These are phyloP conservation scores for Colletotrichum nymphaeae DNA, from an alignment of 2,329 filamentous ascomycete species.

Conservation along the genomic window DNA sequence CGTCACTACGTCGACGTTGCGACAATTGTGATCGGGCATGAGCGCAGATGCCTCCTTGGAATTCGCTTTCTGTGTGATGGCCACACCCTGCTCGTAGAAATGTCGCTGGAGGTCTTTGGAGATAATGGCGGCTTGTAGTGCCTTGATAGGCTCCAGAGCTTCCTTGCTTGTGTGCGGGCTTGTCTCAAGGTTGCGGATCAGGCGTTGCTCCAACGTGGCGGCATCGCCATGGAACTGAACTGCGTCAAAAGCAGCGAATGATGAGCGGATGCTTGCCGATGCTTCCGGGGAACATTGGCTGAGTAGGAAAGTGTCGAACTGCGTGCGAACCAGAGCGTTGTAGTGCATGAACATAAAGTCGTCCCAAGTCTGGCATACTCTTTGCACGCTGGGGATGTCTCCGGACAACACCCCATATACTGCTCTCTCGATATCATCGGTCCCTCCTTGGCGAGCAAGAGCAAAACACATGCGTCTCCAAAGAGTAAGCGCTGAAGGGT, in stretches of 20 bases:
- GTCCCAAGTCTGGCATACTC: constrained; percentile 83
- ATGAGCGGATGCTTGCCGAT: constrained; percentile 64
- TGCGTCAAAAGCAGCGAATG: constrained; percentile 73
- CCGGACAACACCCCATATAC: constrained; percentile 93
- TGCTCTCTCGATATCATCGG: constrained; percentile 84
- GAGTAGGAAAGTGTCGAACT: constrained; percentile 80
- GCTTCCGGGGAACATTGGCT: constrained; percentile 64
- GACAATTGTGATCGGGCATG: constrained; percentile 27
- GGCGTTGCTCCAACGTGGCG: constrained; percentile 62
- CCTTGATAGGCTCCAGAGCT: constrained; percentile 74
- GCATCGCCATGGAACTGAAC: constrained; percentile 71
- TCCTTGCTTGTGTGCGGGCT: constrained; percentile 67
- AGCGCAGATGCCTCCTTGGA: constrained; percentile 49
- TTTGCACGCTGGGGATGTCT: constrained; percentile 81
- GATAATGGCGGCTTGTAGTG: constrained; percentile 81
- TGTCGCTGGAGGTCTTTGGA: constrained; percentile 69
- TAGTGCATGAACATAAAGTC: constrained; percentile 89
- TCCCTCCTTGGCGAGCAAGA: constrained; percentile 74
- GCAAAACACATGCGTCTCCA: constrained; percentile 85
- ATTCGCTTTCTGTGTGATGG: constrained; percentile 56
- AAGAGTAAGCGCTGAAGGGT: constrained; percentile 64
- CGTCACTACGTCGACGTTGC: constrained; percentile 49
- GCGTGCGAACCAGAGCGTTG: constrained; percentile 83
- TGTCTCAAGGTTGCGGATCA: constrained; percentile 71
- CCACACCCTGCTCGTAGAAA: constrained; percentile 69